Evolutionary conservation across 2,329 filamentous ascomycete genomes (phyloP), one percentile per base, ranked within the genome.

Genomic region (Colletotrichum liriopes): DNA sequence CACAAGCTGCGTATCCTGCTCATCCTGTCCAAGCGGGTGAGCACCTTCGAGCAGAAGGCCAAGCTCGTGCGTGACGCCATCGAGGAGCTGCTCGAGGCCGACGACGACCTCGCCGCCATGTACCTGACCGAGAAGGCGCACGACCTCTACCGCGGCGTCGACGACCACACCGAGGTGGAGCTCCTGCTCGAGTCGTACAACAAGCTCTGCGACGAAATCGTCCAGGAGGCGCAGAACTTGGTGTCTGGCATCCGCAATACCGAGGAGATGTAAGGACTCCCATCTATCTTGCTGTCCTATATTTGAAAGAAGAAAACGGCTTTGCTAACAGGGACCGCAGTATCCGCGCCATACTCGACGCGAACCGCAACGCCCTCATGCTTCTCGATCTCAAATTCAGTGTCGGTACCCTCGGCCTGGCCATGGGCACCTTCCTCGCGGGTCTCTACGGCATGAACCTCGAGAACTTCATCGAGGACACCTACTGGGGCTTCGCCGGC

Each of bases 401-500:
- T 79, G 95, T 99, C 72, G 94, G 95, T 69, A 98, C 96, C 1
- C 90, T 99, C 5, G 95, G 95, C n/a, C 91, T 98, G 59, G 96
- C 94, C 66, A 94, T 95, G 80, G 96, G 96, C 67, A 98, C 96
- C 61, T 97, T 98, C 80, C 89, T 98, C 77, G 97, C 96, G 11
- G 95, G 95, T n/a, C 91, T 99, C n/a, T 99, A 98, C 87, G 96
- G 96, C 77, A 98, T 98, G 95, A 99, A 99, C 85, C 86, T 99
- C 75, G 97, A 98, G 81, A 98, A 98, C 83, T 98, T 98, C 82
- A 94, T 98, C 77, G 96, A 99, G 85, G 96, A 98, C 80, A 95
- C 93, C 1, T 90, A 94, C 82, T 89, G 94, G 82, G 96, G 96
- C 14, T 98, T 99, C 81, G 88, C 88, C 58, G 90, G 90, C 65